Percentiles rank a stretch among this genome's conserved stretches.
These are phyloP conservation scores for Suillus discolor DNA, from an alignment of 768 basidiomycete species.

Conservation along the genomic window DNA sequence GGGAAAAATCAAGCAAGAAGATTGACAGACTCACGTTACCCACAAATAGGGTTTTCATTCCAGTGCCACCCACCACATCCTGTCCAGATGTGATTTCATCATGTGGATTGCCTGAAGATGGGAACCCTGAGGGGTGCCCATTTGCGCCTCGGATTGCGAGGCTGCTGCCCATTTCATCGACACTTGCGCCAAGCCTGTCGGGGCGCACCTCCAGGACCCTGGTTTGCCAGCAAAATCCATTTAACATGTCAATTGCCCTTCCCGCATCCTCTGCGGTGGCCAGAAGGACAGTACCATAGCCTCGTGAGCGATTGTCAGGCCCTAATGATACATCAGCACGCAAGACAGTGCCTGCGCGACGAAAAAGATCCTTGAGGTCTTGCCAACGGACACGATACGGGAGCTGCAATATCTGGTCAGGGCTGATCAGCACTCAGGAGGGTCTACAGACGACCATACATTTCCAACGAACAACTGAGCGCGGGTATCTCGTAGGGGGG, in stretches of 20 bases:
- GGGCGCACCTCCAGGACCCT: conserved; percentile 89
- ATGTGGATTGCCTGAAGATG: background rate
- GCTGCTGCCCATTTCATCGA: conserved; percentile 17
- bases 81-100: conserved; percentile 1
- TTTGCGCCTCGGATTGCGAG: background rate
- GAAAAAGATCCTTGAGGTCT: conserved; percentile 97
- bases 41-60: conserved; percentile 72
- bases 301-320: conserved; percentile 89
- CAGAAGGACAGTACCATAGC: conserved; percentile 93
- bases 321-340: conserved; percentile 78
- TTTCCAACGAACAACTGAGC: conserved; percentile 98
- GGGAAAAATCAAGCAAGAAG: background rate
- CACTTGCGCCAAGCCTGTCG: conserved; percentile 60
- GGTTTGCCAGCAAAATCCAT: conserved; percentile 97
- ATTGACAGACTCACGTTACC: conserved; percentile 69
- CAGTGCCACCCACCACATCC: conserved; percentile 32
- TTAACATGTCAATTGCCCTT: conserved; percentile 93
- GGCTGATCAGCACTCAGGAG: conserved; percentile 2
- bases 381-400: conserved; percentile 99
- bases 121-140: background rate
- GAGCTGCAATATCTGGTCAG: conserved; percentile 52
- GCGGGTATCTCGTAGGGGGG: conserved; percentile 76
- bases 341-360: conserved; percentile 89
- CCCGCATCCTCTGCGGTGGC: conserved; percentile 95
- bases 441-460: conserved; percentile 49